phyloP scores from a whole-genome alignment of 345 rosid species.

The Psidium guajava region DNA sequence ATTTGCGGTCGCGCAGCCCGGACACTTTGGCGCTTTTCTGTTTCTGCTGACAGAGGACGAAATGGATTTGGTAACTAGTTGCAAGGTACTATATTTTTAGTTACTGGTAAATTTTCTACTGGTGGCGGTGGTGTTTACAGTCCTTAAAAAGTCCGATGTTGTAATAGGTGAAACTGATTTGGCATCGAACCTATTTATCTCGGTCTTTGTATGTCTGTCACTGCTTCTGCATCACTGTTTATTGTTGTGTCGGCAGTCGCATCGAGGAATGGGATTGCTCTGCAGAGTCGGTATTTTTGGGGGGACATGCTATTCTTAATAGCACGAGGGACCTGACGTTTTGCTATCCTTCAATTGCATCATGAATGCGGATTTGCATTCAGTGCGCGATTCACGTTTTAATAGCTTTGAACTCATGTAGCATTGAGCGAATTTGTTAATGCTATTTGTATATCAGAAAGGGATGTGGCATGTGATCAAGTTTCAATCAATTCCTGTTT shows the following conservation, averaged over 20 bases:
- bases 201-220: background rate
- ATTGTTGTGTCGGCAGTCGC: background rate
- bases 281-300: background rate
- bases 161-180: background rate
- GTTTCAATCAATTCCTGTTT: background rate
- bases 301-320: background rate
- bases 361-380: background rate
- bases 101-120: background rate
- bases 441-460: background rate
- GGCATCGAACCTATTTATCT: background rate
- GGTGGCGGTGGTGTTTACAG: background rate
- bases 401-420: background rate
- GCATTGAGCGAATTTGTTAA: background rate
- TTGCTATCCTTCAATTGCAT: background rate
- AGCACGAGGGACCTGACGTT: background rate
- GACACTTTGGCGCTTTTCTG: background rate
- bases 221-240: background rate
- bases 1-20: background rate
- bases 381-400: background rate
- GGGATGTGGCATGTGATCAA: background rate
- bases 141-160: background rate
- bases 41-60: background rate
- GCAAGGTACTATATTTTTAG: slow-evolving; percentile 48
- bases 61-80: slow-evolving; percentile 74
- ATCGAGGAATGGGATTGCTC: background rate